Conservation (phyloP, 768 basidiomycete genomes). For the Suillus discolor region DNA sequence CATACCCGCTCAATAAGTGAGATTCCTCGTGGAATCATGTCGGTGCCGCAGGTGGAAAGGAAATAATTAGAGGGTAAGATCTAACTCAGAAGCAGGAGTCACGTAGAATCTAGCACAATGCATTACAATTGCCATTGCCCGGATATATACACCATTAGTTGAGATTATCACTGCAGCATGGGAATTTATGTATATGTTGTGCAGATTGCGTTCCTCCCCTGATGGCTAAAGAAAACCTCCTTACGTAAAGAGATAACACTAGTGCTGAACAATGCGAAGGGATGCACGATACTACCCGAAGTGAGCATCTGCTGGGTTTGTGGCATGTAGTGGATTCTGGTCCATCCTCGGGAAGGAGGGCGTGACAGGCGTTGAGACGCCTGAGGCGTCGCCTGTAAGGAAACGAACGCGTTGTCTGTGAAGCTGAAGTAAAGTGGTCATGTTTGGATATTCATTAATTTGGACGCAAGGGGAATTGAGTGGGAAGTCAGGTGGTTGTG, state of each 20-base stretch:
- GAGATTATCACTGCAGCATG: constrained; percentile 30
- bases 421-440: constrained; percentile 46
- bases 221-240: neutral
- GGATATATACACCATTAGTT: constrained; percentile 36
- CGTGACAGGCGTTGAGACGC: constrained; percentile 66
- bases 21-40: neutral
- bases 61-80: neutral
- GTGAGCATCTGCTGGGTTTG: constrained; percentile 50
- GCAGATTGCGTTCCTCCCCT: constrained; percentile 1
- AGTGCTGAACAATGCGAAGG: neutral
- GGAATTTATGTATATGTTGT: constrained; percentile 1
- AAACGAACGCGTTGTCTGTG: constrained; percentile 85
- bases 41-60: neutral
- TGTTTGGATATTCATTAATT: constrained; percentile 7
- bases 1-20: constrained; percentile 2
- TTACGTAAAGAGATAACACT: neutral
- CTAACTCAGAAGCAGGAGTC: neutral
- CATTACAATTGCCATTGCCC: constrained; percentile 24
- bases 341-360: constrained; percentile 60
- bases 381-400: constrained; percentile 65
- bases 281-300: constrained; percentile 33
- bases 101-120: constrained; percentile 9
- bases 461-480: constrained; percentile 17
- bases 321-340: constrained; percentile 29
- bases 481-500: constrained; percentile 9